These are phyloP conservation scores for Sporothrix mexicana DNA, from an alignment of 2,329 filamentous ascomycete species.

Conservation along the genomic window DNA sequence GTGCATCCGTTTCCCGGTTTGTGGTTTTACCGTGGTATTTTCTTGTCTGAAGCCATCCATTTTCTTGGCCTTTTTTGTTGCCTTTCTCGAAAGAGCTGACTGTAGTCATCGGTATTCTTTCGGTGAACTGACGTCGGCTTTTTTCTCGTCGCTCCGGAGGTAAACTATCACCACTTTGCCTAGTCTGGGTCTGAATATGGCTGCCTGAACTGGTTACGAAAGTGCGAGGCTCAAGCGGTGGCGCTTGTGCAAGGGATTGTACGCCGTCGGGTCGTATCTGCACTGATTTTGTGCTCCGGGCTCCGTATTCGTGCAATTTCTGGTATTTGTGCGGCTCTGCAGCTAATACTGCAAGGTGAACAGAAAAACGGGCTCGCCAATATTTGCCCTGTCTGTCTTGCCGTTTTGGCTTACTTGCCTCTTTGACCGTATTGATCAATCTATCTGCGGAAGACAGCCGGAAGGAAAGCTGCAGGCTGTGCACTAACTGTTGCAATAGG, in stretches of 20 bases:
- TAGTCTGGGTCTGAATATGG: not conserved
- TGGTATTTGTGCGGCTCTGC: too few species aligned
- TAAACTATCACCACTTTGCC: too few species aligned
- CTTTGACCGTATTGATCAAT: not conserved
- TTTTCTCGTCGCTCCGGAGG: not conserved
- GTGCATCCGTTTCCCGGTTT: not conserved
- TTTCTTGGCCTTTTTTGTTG: not conserved
- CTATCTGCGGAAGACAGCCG: conserved; percentile 19
- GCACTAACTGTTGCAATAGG: not conserved
- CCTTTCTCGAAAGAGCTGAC: not conserved
- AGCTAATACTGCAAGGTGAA: not conserved
- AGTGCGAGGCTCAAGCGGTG: not conserved
- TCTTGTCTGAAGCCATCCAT: not conserved
- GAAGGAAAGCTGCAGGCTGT: not conserved
- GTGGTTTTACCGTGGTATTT: not conserved
- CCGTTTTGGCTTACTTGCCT: not conserved
- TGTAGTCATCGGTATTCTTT: not conserved
- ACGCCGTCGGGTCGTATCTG: not conserved
- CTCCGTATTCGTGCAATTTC: not conserved
- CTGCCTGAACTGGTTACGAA: not conserved
- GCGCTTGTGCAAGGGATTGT: not conserved
- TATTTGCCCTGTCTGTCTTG: not conserved
- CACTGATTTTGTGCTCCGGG: not conserved
- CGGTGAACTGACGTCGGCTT: not conserved
- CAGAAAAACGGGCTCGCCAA: not conserved